Base-by-base conservation (phyloP, 345 rosid species). In the Brassica incana region DNA sequence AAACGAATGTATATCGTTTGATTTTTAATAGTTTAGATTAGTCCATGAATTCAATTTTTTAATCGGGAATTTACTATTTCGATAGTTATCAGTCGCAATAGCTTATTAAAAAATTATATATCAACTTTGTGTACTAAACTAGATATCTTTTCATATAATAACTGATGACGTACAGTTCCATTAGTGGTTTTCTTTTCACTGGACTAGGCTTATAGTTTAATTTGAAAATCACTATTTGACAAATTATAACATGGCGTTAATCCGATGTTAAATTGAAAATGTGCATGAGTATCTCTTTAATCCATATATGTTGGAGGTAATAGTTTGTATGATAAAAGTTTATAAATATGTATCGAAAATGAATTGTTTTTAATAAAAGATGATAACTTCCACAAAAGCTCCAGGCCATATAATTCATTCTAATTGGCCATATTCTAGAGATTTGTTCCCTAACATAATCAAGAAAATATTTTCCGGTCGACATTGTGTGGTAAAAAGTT, bases 381-480 rank as follows among this genome's bases (percentile, higher is more conserved):
- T 50, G 2, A 40, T 36, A 67, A 50, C 35, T 4, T 60, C 30
- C 33, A 58, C 63, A 10, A 32, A 32, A 16, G 20, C 14, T 48
- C 2, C 50, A 20, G 36, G 33, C 23, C 23, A 45, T 38, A 8
- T 20, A 60, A n/a, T 50, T 25, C 65, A 52, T 71, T 38, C 58
- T 0, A 2, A 30, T 78, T 36, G 77, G 73, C 72, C 33, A 65
- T 29, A 72, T 38, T 48, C 23, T 15, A 27, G 48, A 72, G 62
- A 65, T 65, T 58, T 78, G 73, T 40, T 69, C 32, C 68, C 23
- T 43, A 30, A 20, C 72, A 78, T 65, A 72, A 38, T 65, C 77
- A n/a, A 67, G 73, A 27, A 5, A 6, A 0, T 29, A 38, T 36
- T 25, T 11, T 65, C 2, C 23, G 25, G 62, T 65, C 66, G 65